Percentiles rank a stretch among this genome's conserved stretches.
phyloP scores from a whole-genome alignment of 352 stramenopile species.

The Aphanomyces invadans region DNA sequence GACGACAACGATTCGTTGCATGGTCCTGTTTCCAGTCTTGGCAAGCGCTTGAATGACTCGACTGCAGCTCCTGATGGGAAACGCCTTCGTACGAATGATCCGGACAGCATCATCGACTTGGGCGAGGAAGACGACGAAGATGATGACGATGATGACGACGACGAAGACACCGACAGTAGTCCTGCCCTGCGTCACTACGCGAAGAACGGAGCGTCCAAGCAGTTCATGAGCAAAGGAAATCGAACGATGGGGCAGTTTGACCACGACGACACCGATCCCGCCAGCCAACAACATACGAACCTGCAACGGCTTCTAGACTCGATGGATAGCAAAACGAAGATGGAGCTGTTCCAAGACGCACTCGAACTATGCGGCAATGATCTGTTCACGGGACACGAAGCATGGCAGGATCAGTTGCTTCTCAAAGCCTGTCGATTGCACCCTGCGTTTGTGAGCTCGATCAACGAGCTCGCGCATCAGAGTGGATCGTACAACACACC shows the following conservation, averaged over 20 bases:
- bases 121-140: constrained; percentile 21
- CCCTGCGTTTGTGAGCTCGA: constrained; percentile 20
- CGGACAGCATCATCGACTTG: constrained; percentile 16
- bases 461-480: constrained; percentile 16
- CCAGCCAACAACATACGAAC: constrained; percentile 7
- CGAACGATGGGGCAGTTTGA: neutral
- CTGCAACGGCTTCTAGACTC: constrained; percentile 18
- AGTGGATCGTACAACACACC: constrained; percentile 21
- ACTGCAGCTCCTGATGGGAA: neutral
- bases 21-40: neutral
- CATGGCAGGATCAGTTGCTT: constrained; percentile 22
- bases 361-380: constrained; percentile 15
- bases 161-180: constrained; percentile 11
- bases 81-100: constrained; percentile 1
- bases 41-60: constrained; percentile 14
- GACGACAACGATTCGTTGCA: neutral
- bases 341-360: constrained; percentile 19
- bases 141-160: constrained; percentile 19
- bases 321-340: constrained; percentile 23
- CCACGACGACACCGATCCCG: neutral
- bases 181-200: constrained; percentile 2
- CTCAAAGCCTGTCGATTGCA: constrained; percentile 21
- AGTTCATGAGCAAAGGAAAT: constrained; percentile 25
- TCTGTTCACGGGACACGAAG: constrained; percentile 21
- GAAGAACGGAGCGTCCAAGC: constrained; percentile 21